A percentile compares a stretch with the other conserved stretches of the same genome.
These are phyloP conservation scores for Beauveria medogensis DNA, from an alignment of 2,329 filamentous ascomycete species.

Conservation along the genomic window DNA sequence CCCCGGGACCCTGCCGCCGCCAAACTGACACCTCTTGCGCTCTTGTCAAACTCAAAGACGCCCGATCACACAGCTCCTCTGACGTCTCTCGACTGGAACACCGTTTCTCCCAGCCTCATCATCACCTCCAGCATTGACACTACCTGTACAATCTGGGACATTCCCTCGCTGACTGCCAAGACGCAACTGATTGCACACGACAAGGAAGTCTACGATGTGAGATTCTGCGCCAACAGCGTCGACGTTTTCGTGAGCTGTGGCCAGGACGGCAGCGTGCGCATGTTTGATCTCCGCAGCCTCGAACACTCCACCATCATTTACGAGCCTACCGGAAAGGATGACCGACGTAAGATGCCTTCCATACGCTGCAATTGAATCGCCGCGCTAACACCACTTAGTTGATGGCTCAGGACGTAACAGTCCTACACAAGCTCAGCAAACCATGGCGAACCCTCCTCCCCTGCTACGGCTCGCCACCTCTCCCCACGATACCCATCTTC, in stretches of 20 bases:
- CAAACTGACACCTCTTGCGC: conserved; percentile 85
- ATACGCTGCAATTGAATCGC: neutral
- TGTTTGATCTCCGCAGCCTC: conserved; percentile 94
- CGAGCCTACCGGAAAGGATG: conserved; percentile 84
- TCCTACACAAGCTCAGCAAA: conserved; percentile 68
- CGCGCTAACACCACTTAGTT: conserved; percentile 30
- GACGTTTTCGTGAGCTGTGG: conserved; percentile 98
- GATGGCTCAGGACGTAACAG: conserved; percentile 57
- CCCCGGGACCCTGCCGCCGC: conserved; percentile 49
- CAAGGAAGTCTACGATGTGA: conserved; percentile 97
- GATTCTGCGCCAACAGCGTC: conserved; percentile 96
- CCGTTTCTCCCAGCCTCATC: conserved; percentile 89
- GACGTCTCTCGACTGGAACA: conserved; percentile 97
- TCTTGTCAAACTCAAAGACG: conserved; percentile 96
- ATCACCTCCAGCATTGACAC: conserved; percentile 99
- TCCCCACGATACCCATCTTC: conserved; percentile 87
- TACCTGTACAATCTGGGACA: conserved; percentile 99
- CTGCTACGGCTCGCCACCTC: conserved; percentile 79
- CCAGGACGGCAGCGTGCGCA: conserved; percentile 92
- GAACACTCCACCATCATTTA: conserved; percentile 99
- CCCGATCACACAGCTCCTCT: conserved; percentile 95
- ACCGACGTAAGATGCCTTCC: conserved; percentile 49
- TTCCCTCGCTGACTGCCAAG: conserved; percentile 93
- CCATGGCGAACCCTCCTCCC: conserved; percentile 68
- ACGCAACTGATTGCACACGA: conserved; percentile 97